phyloP scores from a whole-genome alignment of 441 rosid genomes.

The Syzygium malaccense region DNA sequence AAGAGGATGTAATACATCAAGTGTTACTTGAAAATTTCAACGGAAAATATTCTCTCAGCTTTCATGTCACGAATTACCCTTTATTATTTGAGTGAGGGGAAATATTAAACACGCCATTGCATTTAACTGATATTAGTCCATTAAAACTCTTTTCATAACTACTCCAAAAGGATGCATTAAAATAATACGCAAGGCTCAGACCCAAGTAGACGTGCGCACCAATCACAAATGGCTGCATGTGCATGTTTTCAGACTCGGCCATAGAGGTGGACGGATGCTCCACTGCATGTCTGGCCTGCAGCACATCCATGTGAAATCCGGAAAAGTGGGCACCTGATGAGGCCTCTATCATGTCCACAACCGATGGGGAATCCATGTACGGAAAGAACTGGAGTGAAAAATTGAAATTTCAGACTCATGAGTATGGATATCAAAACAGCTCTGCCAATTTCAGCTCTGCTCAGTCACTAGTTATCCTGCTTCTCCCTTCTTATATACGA shows the following conservation, averaged over 20 bases:
- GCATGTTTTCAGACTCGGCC: slow-evolving; percentile 41
- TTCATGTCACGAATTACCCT: neutral
- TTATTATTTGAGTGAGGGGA: neutral
- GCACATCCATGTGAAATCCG: slow-evolving; percentile 73
- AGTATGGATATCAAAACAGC: neutral
- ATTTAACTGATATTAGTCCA: neutral
- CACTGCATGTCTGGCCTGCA: slow-evolving; percentile 27
- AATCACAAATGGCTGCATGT: slow-evolving; percentile 85
- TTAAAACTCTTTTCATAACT: neutral
- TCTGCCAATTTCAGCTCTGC: neutral
- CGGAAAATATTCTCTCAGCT: neutral
- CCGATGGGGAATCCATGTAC: slow-evolving; percentile 57
- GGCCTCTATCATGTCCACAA: slow-evolving; percentile 71
- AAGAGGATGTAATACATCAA: neutral
- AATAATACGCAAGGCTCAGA: neutral
- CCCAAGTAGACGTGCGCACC: slow-evolving; percentile 32
- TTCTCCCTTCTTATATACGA: neutral
- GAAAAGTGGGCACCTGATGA: slow-evolving; percentile 85
- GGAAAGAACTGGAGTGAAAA: slow-evolving; percentile 15
- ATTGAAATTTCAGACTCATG: neutral
- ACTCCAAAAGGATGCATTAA: neutral
- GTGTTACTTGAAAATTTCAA: neutral
- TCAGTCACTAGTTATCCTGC: neutral
- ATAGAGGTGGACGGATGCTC: slow-evolving; percentile 43
- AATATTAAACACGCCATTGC: neutral